Base-by-base conservation (phyloP, 2,329 filamentous ascomycete species). In the Talaromyces funiculosus region DNA sequence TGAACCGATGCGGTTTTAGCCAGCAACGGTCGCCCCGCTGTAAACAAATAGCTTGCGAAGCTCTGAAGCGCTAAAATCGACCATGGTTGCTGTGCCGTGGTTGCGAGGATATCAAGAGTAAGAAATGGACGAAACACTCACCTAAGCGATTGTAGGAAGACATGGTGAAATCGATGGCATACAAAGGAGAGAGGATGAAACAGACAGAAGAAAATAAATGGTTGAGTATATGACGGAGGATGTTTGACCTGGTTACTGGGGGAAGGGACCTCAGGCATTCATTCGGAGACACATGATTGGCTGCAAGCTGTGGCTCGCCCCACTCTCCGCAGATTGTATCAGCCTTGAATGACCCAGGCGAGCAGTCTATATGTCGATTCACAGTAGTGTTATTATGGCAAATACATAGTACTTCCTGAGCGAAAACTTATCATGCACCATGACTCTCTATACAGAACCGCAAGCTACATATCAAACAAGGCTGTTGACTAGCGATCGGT, bases 101-200 rank as follows among this genome's bases (percentile, higher is more conserved):
- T 26, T n/a, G 38, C 20, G 18, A 26, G 22, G 40, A 43, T 22
- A 6, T n/a, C 3, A 20, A 18, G 16, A 43, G 4, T 10, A 20
- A 4, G 14, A 33, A 22, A 16, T 4, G 26, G 16, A 38, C 7
- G 18, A 49, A 24, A 18, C 26, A 62, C 61, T 60, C 18, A 62
- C 61, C 61, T 47, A 62, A 38, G 37, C 61, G 61, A 47, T 62
- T 60, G 61, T 62, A 62, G 35, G 57, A 57, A 31, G 61, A 53
- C 60, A 61, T 61, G 26, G 29, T 58, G 51, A 22, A 38, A 54
- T 26, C 14, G 35, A 26, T 12, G 35, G 51, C 10, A 38, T 54
- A 33, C 33, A 38, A 20, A 33, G 14, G 35, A 24, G 20, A 10
- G 31, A 33, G 33, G 42, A 37, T n/a, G 43, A 45, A 22, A 20